phyloP scores from a whole-genome alignment of 2,329 filamentous ascomycete species.

The Xylaria sp. region DNA sequence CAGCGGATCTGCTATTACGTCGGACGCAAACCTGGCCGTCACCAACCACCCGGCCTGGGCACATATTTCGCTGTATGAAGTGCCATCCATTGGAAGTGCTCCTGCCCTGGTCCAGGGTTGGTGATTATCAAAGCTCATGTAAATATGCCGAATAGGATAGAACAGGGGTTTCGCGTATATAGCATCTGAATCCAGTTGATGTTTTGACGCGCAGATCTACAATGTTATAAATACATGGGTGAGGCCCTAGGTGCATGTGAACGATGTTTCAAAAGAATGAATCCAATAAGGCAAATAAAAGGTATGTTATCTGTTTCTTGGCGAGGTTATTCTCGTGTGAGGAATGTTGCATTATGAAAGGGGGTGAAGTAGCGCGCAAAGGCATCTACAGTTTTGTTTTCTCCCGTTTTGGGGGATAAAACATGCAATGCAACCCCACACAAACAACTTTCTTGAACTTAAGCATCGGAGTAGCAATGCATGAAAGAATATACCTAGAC shows the following conservation, averaged over 20 bases:
- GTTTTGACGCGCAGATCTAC: neutral
- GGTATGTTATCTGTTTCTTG: neutral
- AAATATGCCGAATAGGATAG: neutral
- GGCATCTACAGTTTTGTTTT: no score
- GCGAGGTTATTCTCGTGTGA: no score
- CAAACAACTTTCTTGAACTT: neutral
- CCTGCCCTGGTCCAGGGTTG: neutral
- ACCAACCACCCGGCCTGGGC: slow-evolving; percentile 20
- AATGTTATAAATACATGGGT: neutral
- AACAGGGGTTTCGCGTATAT: neutral
- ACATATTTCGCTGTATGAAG: slow-evolving; percentile 21
- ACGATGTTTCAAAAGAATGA: neutral
- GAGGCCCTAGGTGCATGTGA: neutral
- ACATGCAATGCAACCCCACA: neutral
- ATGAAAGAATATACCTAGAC: neutral
- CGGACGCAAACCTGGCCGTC: slow-evolving; percentile 17
- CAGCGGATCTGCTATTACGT: slow-evolving; percentile 1
- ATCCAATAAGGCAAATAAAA: neutral
- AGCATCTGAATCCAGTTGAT: neutral
- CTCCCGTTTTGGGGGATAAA: no score
- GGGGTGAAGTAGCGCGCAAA: no score
- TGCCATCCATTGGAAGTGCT: slow-evolving; percentile 4
- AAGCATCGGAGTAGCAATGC: neutral
- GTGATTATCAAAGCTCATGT: neutral
- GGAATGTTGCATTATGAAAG: no score